Conservation (phyloP, 345 rosid genomes). For the Rhizophora mangle region DNA sequence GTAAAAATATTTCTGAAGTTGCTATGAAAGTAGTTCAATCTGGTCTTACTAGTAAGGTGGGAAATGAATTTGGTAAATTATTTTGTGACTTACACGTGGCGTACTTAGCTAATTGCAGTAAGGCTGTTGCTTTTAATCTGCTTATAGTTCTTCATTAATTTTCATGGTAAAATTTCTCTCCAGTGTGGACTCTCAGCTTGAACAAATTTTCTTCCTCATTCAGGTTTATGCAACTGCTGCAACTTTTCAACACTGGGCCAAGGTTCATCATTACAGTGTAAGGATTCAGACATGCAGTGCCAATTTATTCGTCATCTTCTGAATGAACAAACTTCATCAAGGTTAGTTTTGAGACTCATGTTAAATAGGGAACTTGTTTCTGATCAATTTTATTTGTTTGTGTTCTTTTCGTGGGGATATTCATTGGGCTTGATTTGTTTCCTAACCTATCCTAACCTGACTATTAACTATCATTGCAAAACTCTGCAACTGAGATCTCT, state of each 20-base stretch:
- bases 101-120: slow-evolving; percentile 21
- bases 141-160: neutral
- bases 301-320: slow-evolving; percentile 24
- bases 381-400: neutral
- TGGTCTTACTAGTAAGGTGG: slow-evolving; percentile 20
- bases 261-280: slow-evolving; percentile 19
- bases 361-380: neutral
- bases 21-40: slow-evolving; percentile 9
- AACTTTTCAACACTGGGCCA: slow-evolving; percentile 24
- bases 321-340: slow-evolving; percentile 20
- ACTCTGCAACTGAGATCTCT: neutral
- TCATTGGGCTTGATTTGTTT: neutral
- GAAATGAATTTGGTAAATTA: slow-evolving; percentile 12
- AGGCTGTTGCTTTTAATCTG: slow-evolving; percentile 7
- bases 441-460: neutral
- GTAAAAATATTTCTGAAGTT: slow-evolving; percentile 23
- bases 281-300: slow-evolving; percentile 24
- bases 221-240: slow-evolving; percentile 27
- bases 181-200: neutral
- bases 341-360: slow-evolving; percentile 25
- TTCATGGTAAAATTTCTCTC: neutral
- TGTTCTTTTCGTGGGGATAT: neutral
- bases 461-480: neutral
- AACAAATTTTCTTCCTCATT: slow-evolving; percentile 12
- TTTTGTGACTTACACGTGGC: neutral